Conservation (phyloP, 257 asterid genomes). For the Agastache rugosa region DNA sequence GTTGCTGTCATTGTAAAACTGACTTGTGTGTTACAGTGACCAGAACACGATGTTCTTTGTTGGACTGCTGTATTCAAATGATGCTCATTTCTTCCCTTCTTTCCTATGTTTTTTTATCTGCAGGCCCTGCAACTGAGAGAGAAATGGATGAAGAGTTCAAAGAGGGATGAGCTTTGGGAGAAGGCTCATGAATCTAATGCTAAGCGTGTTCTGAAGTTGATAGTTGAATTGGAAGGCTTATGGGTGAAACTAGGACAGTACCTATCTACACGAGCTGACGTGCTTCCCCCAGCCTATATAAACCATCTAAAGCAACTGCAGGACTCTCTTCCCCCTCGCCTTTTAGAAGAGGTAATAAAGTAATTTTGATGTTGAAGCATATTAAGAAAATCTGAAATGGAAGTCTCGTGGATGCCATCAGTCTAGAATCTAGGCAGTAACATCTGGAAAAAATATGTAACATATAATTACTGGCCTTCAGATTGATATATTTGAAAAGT, state of each 20-base stretch:
- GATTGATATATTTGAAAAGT: neutral
- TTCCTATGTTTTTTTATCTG: conserved; percentile 32
- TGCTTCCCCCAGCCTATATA: conserved; percentile 90
- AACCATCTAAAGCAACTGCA: conserved; percentile 85
- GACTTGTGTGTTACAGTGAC: conserved; percentile 24
- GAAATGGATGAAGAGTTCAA: conserved; percentile 73
- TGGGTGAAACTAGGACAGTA: conserved; percentile 99
- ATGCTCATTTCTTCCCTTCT: conserved; percentile 26
- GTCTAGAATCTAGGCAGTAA: conserved; percentile 8
- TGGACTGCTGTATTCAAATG: conserved; percentile 29
- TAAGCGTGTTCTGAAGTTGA: conserved; percentile 76
- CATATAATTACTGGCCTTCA: neutral
- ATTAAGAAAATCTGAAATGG: conserved; percentile 4
- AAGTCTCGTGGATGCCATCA: conserved; percentile 20
- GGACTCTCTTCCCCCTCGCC: conserved; percentile 97
- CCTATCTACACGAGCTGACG: conserved; percentile 98
- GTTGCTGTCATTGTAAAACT: conserved; percentile 26
- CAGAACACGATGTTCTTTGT: conserved; percentile 9
- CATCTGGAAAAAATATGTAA: neutral
- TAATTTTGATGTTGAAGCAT: neutral
- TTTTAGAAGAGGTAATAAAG: conserved; percentile 74
- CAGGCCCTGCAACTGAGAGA: conserved; percentile 87
- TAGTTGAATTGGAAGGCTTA: conserved; percentile 88
- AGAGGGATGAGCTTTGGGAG: conserved; percentile 82
- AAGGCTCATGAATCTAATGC: conserved; percentile 96